These are phyloP conservation scores for Funneliformis caledonium DNA, from an alignment of 371 early-diverging fungal genomes.

Conservation along the genomic window DNA sequence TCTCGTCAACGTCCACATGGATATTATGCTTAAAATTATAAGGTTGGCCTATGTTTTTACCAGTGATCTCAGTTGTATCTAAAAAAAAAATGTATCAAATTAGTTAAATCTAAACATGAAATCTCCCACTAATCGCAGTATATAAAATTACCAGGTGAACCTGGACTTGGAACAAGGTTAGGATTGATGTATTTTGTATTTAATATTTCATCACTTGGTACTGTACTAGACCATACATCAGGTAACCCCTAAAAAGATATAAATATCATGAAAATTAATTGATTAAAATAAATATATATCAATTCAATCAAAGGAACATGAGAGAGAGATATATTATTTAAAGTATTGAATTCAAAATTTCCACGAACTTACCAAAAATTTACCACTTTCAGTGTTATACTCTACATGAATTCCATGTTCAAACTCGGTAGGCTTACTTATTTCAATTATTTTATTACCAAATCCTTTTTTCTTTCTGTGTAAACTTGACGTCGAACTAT, in stretches of 20 bases:
- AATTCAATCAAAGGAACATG: too few species aligned
- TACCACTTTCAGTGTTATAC: slow-evolving; percentile 61
- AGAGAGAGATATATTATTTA: too few species aligned
- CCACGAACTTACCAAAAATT: slow-evolving; percentile 60
- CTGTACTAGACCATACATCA: slow-evolving; percentile 66
- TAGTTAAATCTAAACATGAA: neutral
- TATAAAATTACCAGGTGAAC: slow-evolving; percentile 6
- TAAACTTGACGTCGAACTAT: slow-evolving; percentile 47
- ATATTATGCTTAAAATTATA: slow-evolving; percentile 67
- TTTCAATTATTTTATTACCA: slow-evolving; percentile 59
- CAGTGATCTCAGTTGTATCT: slow-evolving; percentile 31
- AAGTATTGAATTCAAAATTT: neutral
- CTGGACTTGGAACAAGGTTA: slow-evolving; percentile 61
- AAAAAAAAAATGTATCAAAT: neutral
- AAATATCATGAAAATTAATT: neutral
- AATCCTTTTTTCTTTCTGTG: slow-evolving; percentile 39
- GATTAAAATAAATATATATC: too few species aligned
- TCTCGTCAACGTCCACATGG: slow-evolving; percentile 60
- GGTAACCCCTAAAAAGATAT: slow-evolving; percentile 57
- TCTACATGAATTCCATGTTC: slow-evolving; percentile 75
- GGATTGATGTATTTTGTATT: slow-evolving; percentile 69
- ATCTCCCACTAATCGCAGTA: neutral
- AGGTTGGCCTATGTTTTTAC: slow-evolving; percentile 60
- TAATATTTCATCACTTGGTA: slow-evolving; percentile 68
- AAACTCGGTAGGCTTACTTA: slow-evolving; percentile 67